A percentile compares a stretch with the other conserved stretches of the same genome.
Conservation (phyloP, 768 basidiomycete species). For the Naganishia vaughanmartiniae region DNA sequence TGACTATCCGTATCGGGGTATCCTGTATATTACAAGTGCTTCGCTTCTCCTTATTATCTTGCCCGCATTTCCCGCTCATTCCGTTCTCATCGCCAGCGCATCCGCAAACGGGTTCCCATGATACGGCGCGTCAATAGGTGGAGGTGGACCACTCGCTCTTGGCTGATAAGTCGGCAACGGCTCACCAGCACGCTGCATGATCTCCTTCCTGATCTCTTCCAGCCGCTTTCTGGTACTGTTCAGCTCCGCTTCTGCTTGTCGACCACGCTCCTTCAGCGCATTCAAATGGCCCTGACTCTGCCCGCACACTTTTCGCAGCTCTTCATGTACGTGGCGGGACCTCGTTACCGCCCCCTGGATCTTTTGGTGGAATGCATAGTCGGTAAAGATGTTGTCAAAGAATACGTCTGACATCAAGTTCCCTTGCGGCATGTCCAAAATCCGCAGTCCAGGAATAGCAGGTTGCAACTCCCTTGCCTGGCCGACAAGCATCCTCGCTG, state of each 20-base stretch:
- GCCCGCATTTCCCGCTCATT: neutral
- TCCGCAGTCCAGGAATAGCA: conserved; percentile 6
- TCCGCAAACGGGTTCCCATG: conserved; percentile 29
- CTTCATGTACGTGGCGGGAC: conserved; percentile 5
- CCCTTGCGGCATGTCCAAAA: conserved; percentile 22
- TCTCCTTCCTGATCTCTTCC: conserved; percentile 20
- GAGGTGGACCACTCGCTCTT: neutral
- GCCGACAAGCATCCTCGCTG: conserved; percentile 26
- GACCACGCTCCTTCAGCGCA: conserved; percentile 7
- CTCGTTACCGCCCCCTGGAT: conserved; percentile 22
- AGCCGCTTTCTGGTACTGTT: conserved; percentile 12
- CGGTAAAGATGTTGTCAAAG: conserved; percentile 32
- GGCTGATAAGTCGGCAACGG: conserved; percentile 23
- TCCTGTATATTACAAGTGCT: neutral
- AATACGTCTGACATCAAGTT: conserved; percentile 28
- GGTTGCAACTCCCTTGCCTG: conserved; percentile 28
- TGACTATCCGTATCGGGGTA: too few relatives aligned
- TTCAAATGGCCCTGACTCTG: conserved; percentile 22
- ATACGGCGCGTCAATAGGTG: conserved; percentile 10
- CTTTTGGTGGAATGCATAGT: conserved; percentile 31
- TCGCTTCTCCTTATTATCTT: neutral
- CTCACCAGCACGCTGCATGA: conserved; percentile 26
- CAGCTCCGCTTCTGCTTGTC: conserved; percentile 9
- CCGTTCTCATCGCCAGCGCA: conserved; percentile 8
- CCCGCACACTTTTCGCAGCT: conserved; percentile 16